Evolutionary conservation across 2,329 filamentous ascomycete genomes (phyloP).

Genomic region (Penicillium italicum): DNA sequence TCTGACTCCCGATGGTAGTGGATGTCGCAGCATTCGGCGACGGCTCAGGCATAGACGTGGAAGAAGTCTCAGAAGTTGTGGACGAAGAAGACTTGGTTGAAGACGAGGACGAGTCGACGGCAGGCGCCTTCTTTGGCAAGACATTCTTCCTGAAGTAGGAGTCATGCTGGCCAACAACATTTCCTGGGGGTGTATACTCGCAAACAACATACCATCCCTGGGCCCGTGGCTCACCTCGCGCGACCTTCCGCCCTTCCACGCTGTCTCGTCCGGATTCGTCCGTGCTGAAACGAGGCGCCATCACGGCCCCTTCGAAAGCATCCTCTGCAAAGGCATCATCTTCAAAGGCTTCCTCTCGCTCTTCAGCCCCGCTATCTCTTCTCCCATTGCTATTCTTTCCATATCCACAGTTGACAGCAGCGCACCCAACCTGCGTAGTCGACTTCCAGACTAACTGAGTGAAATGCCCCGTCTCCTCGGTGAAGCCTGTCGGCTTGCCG

Average conservation of each 20-base stretch:
- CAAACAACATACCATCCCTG: conserved; percentile 65
- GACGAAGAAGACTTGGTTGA: conserved; percentile 18
- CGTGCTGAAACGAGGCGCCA: background rate
- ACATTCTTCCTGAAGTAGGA: conserved; percentile 34
- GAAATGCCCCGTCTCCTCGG: conserved; percentile 63
- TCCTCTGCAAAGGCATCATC: conserved; percentile 15
- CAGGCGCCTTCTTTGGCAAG: conserved; percentile 14
- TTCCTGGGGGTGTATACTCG: conserved; percentile 66
- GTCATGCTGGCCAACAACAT: conserved; percentile 46
- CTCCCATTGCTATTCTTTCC: conserved; percentile 23
- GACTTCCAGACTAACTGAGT: conserved; percentile 69
- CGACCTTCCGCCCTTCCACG: background rate
- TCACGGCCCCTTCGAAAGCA: conserved; percentile 25
- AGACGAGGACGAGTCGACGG: conserved; percentile 6
- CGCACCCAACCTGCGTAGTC: conserved; percentile 60
- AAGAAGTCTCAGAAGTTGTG: conserved; percentile 7
- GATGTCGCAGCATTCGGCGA: conserved; percentile 11
- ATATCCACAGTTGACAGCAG: conserved; percentile 42
- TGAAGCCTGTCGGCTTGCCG: conserved; percentile 52
- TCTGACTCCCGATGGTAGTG: background rate
- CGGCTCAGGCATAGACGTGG: conserved; percentile 12
- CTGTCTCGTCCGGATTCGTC: background rate
- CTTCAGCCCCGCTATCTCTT: background rate
- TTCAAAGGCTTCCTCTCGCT: background rate
- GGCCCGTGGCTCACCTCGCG: conserved; percentile 14